These are phyloP conservation scores for Pyrus betulifolia DNA, from an alignment of 306 rosid species.

Conservation along the genomic window DNA sequence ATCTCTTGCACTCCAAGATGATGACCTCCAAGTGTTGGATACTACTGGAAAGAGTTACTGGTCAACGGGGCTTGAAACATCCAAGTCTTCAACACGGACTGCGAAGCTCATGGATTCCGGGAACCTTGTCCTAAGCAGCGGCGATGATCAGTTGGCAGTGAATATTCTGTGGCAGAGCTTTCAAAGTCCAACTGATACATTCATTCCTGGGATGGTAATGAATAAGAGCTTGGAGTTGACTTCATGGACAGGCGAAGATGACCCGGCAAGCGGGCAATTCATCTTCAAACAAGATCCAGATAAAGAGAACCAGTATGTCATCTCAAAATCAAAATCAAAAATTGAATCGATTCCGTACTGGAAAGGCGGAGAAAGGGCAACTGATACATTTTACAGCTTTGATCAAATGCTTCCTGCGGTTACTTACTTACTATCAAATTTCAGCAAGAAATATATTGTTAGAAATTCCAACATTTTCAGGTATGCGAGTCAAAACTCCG, in stretches of 20 bases:
- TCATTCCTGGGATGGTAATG: slow-evolving; percentile 45
- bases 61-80: background rate
- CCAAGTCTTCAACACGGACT: slow-evolving; percentile 11
- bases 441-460: background rate
- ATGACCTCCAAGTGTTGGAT: slow-evolving; percentile 7
- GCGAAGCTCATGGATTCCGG: slow-evolving; percentile 37
- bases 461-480: no score
- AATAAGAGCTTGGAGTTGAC: background rate
- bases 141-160: background rate
- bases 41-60: background rate
- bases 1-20: background rate
- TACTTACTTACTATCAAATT: background rate
- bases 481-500: background rate
- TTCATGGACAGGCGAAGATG: slow-evolving; percentile 11
- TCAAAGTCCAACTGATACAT: slow-evolving; percentile 35
- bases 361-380: background rate
- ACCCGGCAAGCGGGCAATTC: slow-evolving; percentile 10
- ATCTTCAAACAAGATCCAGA: background rate
- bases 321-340: background rate
- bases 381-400: background rate
- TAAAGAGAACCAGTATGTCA: background rate
- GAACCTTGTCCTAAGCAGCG: slow-evolving; percentile 21
- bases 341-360: background rate
- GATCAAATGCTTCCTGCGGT: background rate
- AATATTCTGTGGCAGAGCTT: slow-evolving; percentile 42